Evolutionary conservation across 768 basidiomycete genomes (phyloP).

Genomic region (Astraeus odoratus): DNA sequence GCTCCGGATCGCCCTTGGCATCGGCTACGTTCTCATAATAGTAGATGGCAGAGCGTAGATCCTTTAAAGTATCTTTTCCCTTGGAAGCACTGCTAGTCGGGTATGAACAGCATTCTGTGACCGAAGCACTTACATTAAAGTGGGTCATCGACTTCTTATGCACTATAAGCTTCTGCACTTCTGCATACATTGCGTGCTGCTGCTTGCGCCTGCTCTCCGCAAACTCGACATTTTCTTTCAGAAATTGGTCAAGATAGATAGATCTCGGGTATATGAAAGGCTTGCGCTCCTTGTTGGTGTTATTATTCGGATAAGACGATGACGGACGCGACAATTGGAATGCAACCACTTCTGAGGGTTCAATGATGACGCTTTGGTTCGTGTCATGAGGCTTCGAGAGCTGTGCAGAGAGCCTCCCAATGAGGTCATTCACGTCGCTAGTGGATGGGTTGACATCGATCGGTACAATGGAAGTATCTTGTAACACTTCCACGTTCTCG

Average conservation of each 20-base stretch:
- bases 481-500: constrained; percentile 24
- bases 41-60: constrained; percentile 53
- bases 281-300: constrained; percentile 19
- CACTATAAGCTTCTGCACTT: constrained; percentile 40
- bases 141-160: constrained; percentile 43
- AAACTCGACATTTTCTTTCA: constrained; percentile 47
- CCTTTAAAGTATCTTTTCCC: constrained; percentile 57
- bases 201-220: constrained; percentile 29
- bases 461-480: constrained; percentile 42
- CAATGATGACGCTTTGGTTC: constrained; percentile 53
- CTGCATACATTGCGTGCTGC: constrained; percentile 35
- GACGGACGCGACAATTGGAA: constrained; percentile 41
- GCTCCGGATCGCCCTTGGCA: constrained; percentile 38
- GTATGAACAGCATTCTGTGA: neutral
- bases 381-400: constrained; percentile 23
- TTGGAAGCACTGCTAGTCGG: constrained; percentile 20
- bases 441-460: constrained; percentile 38
- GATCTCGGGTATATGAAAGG: constrained; percentile 54
- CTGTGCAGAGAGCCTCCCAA: constrained; percentile 40
- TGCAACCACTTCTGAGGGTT: constrained; percentile 55
- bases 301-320: constrained; percentile 13
- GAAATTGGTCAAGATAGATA: constrained; percentile 68
- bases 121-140: constrained; percentile 43
- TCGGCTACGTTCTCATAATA: constrained; percentile 69
- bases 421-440: constrained; percentile 45